Evolutionary conservation across 2,329 filamentous ascomycete species (phyloP).

Genomic region (Ceratocystis diversiconidia): DNA sequence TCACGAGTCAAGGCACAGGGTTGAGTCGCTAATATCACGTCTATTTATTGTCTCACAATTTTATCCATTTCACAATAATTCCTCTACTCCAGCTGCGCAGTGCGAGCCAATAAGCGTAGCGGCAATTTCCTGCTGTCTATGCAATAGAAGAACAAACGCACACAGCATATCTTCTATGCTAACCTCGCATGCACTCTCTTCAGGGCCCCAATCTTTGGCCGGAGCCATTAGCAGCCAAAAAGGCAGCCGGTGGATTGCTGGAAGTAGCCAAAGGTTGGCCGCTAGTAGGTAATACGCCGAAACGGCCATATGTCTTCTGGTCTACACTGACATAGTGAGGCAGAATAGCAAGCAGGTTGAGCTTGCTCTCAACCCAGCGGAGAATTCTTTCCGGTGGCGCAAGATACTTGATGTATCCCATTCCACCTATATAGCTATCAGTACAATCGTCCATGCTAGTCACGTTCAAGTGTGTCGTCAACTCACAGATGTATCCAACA

Average conservation of each 20-base stretch:
- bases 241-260: conserved; percentile 36
- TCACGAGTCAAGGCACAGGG: neutral
- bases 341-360: conserved; percentile 69
- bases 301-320: conserved; percentile 88
- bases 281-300: conserved; percentile 65
- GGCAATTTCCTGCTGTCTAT: too few relatives aligned
- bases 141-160: too few relatives aligned
- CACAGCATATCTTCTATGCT: neutral
- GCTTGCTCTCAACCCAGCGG: conserved; percentile 74
- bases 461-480: neutral
- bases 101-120: too few relatives aligned
- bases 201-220: conserved; percentile 57
- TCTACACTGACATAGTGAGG: conserved; percentile 91
- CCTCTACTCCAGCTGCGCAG: neutral
- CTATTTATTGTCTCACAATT: neutral
- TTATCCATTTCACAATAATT: neutral
- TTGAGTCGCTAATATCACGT: neutral
- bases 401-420: conserved; percentile 79
- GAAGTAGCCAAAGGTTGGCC: conserved; percentile 26
- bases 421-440: conserved; percentile 42
- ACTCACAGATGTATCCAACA: conserved; percentile 74
- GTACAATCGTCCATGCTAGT: neutral
- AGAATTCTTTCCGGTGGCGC: conserved; percentile 80
- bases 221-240: conserved; percentile 37
- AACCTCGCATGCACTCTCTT: conserved; percentile 21